Base-by-base conservation (phyloP, 2,329 filamentous ascomycete species). In the Lasiodiplodia hormozganensis region DNA sequence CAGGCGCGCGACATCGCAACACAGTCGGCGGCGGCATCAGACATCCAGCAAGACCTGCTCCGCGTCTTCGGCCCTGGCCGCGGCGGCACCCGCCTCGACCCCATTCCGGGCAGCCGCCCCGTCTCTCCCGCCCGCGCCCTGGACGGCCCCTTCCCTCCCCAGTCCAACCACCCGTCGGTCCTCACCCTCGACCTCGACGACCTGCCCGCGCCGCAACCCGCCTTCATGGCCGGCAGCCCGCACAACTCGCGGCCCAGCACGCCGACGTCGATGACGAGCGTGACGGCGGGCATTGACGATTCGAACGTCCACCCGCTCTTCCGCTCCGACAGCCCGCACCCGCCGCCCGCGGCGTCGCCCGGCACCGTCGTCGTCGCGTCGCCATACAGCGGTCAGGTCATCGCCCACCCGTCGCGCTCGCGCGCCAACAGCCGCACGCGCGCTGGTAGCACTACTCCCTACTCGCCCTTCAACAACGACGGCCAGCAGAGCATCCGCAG, bases 251-350 rank as follows among this genome's bases (percentile, higher is more conserved):
- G 77, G 38, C 78, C 81, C 31, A 76, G 75, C 6, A 82, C 79
- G 60, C 81, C 79, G 34, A 75, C 73, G 18, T 47, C 43, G 7
- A 47, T 47, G n/a, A 47, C 43, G 43, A 21, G 18, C 18, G n/a
- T 11, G 18, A 28, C 28, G 28, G 3, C 7, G 62, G 72, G 10
- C 72, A 43, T 78, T 18, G 85, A 84, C 73, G 90, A 94, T 76
- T 84, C 88, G 3, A 88, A 93, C 74, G 93, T 94, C 56, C 92
- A 94, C 76, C 92, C 92, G 10, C 84, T 94, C 3, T 94, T 94
- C 82, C 86, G 92, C 69, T 89, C 89, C 6, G 90, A 92, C 75
- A 91, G 88, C 51, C 90, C 90, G 0, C 85, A 84, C 1, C 90
- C 90, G 8, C 89, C 90, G 1, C 87, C 91, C 0, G 80, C 87